phyloP scores from a whole-genome alignment of 495 filamentous ascomycete genomes.

The Neurospora sp. region DNA sequence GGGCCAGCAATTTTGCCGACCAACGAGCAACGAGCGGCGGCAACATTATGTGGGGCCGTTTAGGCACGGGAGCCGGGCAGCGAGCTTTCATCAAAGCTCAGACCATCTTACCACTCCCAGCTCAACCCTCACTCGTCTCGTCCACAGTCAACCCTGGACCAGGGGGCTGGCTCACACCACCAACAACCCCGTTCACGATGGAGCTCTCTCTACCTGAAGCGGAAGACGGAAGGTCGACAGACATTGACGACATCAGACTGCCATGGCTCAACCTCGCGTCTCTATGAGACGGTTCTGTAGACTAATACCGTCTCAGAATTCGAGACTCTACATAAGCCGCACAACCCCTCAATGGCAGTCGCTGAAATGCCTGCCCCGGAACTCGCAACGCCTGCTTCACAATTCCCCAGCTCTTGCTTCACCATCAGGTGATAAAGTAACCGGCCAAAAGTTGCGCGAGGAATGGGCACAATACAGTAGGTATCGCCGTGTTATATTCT shows the following conservation, averaged over 20 bases:
- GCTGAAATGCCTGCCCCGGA: background rate
- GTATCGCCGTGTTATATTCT: background rate
- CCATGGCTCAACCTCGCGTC: conserved; percentile 16
- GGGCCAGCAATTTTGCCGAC: conserved; percentile 12
- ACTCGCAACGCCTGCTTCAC: conserved; percentile 7
- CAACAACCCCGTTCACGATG: background rate
- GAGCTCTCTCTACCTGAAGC: background rate
- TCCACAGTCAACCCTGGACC: background rate
- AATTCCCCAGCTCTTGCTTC: conserved; percentile 1
- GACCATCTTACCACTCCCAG: background rate
- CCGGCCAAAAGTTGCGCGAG: conserved; percentile 8
- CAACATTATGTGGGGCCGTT: background rate
- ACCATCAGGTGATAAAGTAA: background rate
- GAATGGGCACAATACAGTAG: conserved; percentile 23
- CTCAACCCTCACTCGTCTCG: background rate
- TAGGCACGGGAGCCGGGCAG: background rate
- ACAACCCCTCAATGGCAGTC: background rate
- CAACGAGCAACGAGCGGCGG: background rate
- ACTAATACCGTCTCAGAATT: background rate
- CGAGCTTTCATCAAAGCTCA: background rate
- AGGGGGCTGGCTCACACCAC: background rate
- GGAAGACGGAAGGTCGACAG: background rate
- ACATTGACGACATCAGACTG: background rate
- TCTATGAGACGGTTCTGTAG: conserved; percentile 16
- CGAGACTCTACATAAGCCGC: background rate